These are phyloP conservation scores for Sporothrix humicola DNA, from an alignment of 2,329 filamentous ascomycete genomes.

Conservation along the genomic window DNA sequence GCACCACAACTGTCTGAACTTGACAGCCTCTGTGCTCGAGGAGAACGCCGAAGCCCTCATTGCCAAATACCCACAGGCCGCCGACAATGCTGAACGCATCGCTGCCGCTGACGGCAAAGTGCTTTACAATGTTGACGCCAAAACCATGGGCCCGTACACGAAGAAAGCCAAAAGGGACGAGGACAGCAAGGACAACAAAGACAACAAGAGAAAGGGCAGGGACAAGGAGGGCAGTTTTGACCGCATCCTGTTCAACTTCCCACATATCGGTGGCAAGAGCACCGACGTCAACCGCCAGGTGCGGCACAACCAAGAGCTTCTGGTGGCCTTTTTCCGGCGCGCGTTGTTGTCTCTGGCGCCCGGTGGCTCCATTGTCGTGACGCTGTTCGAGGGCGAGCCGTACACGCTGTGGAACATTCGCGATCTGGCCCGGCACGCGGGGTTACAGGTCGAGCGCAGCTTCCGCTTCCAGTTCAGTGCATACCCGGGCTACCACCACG, in stretches of 20 bases:
- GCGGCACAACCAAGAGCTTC: conserved; percentile 82
- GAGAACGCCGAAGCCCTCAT: conserved; percentile 60
- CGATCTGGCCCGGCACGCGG: conserved; percentile 80
- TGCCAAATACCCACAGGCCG: conserved; percentile 76
- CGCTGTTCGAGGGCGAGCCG: conserved; percentile 89
- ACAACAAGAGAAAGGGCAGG: conserved; percentile 34
- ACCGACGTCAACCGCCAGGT: conserved; percentile 96
- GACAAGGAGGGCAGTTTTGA: conserved; percentile 63
- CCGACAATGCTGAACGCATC: conserved; percentile 62
- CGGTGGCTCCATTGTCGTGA: conserved; percentile 73
- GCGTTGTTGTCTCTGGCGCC: conserved; percentile 59
- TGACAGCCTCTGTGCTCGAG: conserved; percentile 75
- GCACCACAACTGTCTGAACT: conserved; percentile 67
- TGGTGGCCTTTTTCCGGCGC: conserved; percentile 70
- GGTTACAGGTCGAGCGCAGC: conserved; percentile 71
- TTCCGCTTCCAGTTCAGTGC: conserved; percentile 69
- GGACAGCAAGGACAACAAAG: conserved; percentile 37
- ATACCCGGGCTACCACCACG: conserved; percentile 77
- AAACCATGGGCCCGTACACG: conserved; percentile 60
- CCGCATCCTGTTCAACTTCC: conserved; percentile 93
- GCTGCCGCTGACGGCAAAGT: conserved; percentile 54
- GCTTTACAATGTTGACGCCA: conserved; percentile 70
- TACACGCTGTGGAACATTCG: conserved; percentile 96
- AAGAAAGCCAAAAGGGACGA: conserved; percentile 32
- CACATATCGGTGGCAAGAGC: conserved; percentile 88